Conservation (phyloP, 345 rosid species). For the Eucalyptus pauciflora region DNA sequence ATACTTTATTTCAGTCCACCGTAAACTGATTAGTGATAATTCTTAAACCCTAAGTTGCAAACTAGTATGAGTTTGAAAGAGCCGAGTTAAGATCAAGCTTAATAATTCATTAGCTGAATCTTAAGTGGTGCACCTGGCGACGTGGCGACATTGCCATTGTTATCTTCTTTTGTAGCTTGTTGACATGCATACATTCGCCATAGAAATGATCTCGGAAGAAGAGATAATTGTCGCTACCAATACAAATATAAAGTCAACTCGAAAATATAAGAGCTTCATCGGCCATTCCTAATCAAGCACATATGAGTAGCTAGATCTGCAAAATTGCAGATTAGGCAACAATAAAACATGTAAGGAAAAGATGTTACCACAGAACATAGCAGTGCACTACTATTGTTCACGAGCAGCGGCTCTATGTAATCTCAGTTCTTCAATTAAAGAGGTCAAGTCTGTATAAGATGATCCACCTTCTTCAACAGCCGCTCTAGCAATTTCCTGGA, state of each 20-base stretch:
- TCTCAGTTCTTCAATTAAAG: conserved; percentile 5
- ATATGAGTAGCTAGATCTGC: neutral
- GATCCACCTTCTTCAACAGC: conserved; percentile 23
- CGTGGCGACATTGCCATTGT: too few species aligned
- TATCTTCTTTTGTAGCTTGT: neutral
- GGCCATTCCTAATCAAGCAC: neutral
- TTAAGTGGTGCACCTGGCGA: too few species aligned
- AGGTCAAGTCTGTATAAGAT: neutral
- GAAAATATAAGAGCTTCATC: neutral
- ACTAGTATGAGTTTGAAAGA: fast-evolving
- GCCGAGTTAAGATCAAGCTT: too few species aligned
- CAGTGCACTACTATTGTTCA: neutral
- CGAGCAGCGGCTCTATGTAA: neutral
- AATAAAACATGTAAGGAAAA: neutral
- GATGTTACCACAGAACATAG: neutral
- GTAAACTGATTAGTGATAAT: too few species aligned
- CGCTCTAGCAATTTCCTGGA: conserved; percentile 1
- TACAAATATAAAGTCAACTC: neutral
- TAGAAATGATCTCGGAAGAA: neutral
- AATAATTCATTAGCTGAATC: too few species aligned
- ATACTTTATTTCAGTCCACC: too few species aligned
- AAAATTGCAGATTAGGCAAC: neutral
- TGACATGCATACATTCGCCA: neutral
- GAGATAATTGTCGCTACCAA: neutral
- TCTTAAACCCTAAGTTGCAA: too few species aligned